These are phyloP conservation scores for Lachancea nothofagi DNA, from an alignment of 805 yeast genomes.

Conservation along the genomic window DNA sequence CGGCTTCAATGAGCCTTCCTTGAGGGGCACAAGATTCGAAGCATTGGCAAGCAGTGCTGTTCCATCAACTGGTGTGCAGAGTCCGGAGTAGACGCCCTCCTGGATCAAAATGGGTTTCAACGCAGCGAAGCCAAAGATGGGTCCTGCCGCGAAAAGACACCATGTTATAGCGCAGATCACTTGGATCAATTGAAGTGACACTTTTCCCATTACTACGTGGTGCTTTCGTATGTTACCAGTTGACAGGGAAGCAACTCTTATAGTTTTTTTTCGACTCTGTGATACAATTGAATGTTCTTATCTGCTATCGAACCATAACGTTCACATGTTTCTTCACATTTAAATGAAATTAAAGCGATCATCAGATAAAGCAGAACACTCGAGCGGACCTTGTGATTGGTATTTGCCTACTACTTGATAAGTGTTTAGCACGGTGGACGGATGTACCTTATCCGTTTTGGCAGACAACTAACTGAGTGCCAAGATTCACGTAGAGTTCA, in stretches of 20 bases:
- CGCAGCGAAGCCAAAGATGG: conserved; percentile 94
- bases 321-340: too few species aligned
- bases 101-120: conserved; percentile 72
- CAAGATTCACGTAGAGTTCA: too few species aligned
- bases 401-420: too few species aligned
- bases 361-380: too few species aligned
- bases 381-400: too few species aligned
- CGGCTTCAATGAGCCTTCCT: conserved; percentile 17
- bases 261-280: neutral
- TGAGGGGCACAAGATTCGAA: neutral
- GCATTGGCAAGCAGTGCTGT: neutral
- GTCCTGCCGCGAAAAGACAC: conserved; percentile 91
- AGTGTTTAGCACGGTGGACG: too few species aligned
- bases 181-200: conserved; percentile 36
- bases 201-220: conserved; percentile 1
- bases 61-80: conserved; percentile 42
- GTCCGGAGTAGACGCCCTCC: conserved; percentile 69
- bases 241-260: neutral
- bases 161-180: conserved; percentile 70
- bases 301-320: too few species aligned
- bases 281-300: too few species aligned
- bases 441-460: too few species aligned
- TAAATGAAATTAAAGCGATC: too few species aligned
- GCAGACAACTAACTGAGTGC: too few species aligned
- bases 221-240: neutral